Conservation (phyloP, 2,329 filamentous ascomycete genomes). For the Drechslerella coelobrocha region DNA sequence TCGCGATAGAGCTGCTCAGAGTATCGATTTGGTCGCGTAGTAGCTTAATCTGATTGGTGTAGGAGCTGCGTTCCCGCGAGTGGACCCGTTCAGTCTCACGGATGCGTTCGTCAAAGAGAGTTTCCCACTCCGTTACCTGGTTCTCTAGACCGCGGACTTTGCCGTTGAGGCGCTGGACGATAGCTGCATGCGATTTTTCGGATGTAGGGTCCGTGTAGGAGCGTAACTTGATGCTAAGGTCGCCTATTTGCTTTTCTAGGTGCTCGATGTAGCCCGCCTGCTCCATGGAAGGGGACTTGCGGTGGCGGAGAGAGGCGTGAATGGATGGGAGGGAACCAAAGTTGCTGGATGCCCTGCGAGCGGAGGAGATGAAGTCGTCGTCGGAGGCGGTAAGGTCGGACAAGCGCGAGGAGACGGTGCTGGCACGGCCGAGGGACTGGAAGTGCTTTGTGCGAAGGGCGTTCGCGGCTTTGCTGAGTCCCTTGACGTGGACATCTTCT, state of each 20-base stretch:
- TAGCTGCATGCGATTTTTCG: conserved; percentile 48
- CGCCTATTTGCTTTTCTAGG: conserved; percentile 43
- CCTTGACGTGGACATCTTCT: conserved; percentile 28
- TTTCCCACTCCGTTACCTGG: conserved; percentile 49
- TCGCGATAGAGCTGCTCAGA: conserved; percentile 23
- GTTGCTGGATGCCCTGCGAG: conserved; percentile 31
- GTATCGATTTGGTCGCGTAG: conserved; percentile 41
- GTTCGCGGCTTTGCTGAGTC: conserved; percentile 37
- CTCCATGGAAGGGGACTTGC: conserved; percentile 47
- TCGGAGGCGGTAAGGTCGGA: conserved; percentile 45
- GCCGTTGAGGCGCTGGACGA: conserved; percentile 46
- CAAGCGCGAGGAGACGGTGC: conserved; percentile 37
- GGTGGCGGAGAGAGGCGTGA: conserved; percentile 48
- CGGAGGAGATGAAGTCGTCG: conserved; percentile 20
- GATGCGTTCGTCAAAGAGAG: conserved; percentile 48
- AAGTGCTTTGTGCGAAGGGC: conserved; percentile 44
- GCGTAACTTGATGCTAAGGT: conserved; percentile 38
- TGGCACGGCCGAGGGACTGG: conserved; percentile 34
- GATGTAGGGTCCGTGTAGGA: conserved; percentile 49
- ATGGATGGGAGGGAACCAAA: conserved; percentile 46
- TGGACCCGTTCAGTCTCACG: conserved; percentile 42
- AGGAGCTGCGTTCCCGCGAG: conserved; percentile 34
- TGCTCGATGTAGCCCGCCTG: conserved; percentile 48
- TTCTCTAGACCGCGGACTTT: conserved; percentile 48
- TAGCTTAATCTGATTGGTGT: conserved; percentile 33